Percentiles rank a stretch among this genome's conserved stretches.
These are phyloP conservation scores for Talaromyces pinophilus DNA, from an alignment of 2,329 filamentous ascomycete genomes.

Conservation along the genomic window DNA sequence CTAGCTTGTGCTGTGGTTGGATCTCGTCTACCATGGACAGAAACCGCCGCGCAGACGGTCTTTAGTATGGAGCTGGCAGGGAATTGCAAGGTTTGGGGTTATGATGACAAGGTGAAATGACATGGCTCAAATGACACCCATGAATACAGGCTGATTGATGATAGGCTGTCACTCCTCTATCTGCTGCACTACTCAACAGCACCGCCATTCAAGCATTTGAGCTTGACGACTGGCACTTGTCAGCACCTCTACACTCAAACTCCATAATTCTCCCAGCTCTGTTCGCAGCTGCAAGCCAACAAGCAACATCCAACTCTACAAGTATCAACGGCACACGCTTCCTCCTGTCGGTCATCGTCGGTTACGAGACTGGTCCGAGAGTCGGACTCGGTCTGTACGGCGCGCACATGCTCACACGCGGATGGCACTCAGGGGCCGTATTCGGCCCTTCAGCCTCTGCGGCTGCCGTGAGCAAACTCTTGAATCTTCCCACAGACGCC, in stretches of 20 bases:
- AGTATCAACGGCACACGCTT: neutral
- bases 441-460: slow-evolving; percentile 44
- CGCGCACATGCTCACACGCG: slow-evolving; percentile 37
- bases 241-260: neutral
- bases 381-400: slow-evolving; percentile 37
- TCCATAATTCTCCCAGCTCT: neutral
- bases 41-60: slow-evolving; percentile 12
- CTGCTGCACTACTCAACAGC: neutral
- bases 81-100: neutral
- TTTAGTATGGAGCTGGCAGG: slow-evolving; percentile 8
- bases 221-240: neutral
- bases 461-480: slow-evolving; percentile 34
- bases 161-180: neutral
- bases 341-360: neutral
- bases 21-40: slow-evolving; percentile 15
- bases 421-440: slow-evolving; percentile 39
- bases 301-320: neutral
- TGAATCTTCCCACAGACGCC: slow-evolving; percentile 30
- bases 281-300: neutral
- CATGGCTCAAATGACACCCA: neutral
- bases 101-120: neutral
- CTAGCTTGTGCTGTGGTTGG: neutral
- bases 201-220: neutral
- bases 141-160: neutral
- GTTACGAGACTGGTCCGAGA: neutral